phyloP scores from a whole-genome alignment of 139 green algal genomes.

The Nannochloris sp. region DNA sequence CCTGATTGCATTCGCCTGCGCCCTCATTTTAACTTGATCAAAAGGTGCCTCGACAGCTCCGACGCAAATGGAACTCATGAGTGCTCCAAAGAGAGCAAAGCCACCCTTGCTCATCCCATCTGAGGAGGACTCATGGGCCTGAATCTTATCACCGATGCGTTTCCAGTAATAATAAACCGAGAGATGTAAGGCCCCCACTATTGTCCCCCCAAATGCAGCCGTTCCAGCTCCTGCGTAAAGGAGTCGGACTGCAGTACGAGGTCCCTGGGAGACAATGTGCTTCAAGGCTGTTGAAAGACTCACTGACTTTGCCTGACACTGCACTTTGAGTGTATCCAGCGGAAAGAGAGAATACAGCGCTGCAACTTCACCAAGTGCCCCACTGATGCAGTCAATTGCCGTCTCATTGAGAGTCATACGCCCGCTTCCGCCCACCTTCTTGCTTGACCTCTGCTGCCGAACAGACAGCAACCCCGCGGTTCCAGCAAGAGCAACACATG shows the following conservation, averaged over 20 bases:
- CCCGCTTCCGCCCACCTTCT: neutral
- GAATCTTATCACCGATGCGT: slow-evolving; percentile 2
- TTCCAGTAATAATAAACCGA: slow-evolving; percentile 30
- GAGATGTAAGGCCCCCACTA: slow-evolving; percentile 50
- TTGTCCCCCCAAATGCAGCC: slow-evolving; percentile 34
- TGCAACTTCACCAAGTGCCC: slow-evolving; percentile 46
- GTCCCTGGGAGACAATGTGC: slow-evolving; percentile 14
- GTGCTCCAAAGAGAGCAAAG: slow-evolving; percentile 7
- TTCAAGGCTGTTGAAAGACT: slow-evolving; percentile 21
- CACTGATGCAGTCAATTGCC: slow-evolving; percentile 42
- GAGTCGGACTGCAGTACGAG: slow-evolving; percentile 2
- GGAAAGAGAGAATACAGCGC: slow-evolving; percentile 52
- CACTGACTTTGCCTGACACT: slow-evolving; percentile 42
- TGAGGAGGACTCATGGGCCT: neutral
- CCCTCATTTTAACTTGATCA: slow-evolving; percentile 53
- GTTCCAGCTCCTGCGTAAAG: slow-evolving; percentile 41
- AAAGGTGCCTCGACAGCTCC: slow-evolving; percentile 40
- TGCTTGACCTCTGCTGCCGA: no score
- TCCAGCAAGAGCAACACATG: no score
- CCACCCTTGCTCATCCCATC: no score
- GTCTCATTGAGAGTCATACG: neutral
- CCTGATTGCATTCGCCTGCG: slow-evolving; percentile 32
- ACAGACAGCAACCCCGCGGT: no score
- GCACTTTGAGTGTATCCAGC: slow-evolving; percentile 60
- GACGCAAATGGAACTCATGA: slow-evolving; percentile 5